Percentiles rank a stretch among this genome's conserved stretches.
These are phyloP conservation scores for Petrea volubilis DNA, from an alignment of 257 asterid species.

Conservation along the genomic window DNA sequence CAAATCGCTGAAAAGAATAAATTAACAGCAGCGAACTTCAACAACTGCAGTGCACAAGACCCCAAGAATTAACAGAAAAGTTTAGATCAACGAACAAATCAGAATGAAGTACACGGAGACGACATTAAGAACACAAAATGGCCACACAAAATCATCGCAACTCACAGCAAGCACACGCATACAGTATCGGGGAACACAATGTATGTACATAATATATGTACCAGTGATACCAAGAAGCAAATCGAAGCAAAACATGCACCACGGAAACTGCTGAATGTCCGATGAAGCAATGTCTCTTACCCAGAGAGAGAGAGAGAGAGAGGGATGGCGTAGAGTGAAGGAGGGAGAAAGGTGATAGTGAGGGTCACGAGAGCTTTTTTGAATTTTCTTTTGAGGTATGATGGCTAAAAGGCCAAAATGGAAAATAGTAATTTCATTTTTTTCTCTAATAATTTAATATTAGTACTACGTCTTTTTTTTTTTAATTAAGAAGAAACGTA, in stretches of 20 bases:
- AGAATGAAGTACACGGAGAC: constrained; percentile 10
- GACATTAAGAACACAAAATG: constrained; percentile 10
- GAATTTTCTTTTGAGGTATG: constrained; percentile 33
- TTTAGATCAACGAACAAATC: constrained; percentile 22
- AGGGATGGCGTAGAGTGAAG: constrained; percentile 44
- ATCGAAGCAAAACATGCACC: constrained; percentile 22
- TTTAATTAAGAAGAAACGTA: neutral
- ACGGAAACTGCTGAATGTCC: constrained; percentile 13
- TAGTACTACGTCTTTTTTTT: neutral
- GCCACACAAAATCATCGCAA: constrained; percentile 12
- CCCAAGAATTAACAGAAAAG: neutral
- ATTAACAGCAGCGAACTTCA: constrained; percentile 21
- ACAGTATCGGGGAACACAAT: neutral
- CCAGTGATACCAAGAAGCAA: constrained; percentile 5
- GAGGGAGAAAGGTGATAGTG: constrained; percentile 62
- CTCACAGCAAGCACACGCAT: constrained; percentile 15
- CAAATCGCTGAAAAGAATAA: neutral
- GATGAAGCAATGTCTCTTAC: constrained; percentile 21
- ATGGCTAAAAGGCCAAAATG: neutral
- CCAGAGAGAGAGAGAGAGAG: constrained; percentile 29
- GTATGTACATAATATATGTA: constrained; percentile 10
- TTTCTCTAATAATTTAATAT: neutral
- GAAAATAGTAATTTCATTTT: neutral
- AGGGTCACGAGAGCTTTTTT: constrained; percentile 68
- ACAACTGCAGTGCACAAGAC: constrained; percentile 20